Percentiles rank a stretch among this genome's conserved stretches.
Evolutionary conservation across 441 rosid species (phyloP).

Genomic region (Populus tomentosa): DNA sequence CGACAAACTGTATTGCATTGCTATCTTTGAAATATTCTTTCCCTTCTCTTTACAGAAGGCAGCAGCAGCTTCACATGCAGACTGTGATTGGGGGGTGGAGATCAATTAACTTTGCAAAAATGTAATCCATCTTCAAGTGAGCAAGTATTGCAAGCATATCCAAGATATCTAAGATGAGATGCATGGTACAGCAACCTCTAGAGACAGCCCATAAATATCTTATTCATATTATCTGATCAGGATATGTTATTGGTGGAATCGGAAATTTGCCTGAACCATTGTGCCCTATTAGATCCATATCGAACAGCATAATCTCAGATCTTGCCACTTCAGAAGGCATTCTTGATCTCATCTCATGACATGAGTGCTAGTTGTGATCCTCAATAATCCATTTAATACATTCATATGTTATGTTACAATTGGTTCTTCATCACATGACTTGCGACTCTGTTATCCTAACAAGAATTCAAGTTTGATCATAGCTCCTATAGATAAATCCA

Average conservation of each 20-base stretch:
- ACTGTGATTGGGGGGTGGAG: constrained; percentile 25
- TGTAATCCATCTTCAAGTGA: background rate
- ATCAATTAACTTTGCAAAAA: constrained; percentile 6
- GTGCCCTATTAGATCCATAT: background rate
- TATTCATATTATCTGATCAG: background rate
- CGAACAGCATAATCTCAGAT: background rate
- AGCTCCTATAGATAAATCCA: background rate
- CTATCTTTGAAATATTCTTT: constrained; percentile 75
- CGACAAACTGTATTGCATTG: constrained; percentile 78
- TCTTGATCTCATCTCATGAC: background rate
- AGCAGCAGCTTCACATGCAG: constrained; percentile 75
- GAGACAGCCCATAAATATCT: background rate
- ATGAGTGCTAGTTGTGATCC: background rate
- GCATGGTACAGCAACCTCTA: background rate
- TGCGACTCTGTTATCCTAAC: background rate
- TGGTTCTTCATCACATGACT: background rate
- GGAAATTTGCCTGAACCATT: background rate
- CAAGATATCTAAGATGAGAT: background rate
- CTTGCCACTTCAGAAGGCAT: background rate
- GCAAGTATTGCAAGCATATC: background rate
- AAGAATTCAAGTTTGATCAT: background rate
- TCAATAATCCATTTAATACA: background rate
- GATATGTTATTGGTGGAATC: background rate
- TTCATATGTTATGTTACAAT: background rate
- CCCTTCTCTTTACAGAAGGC: constrained; percentile 68